Percentiles rank a stretch among this genome's conserved stretches.
These are phyloP conservation scores for Botrytis cinerea DNA, from an alignment of 2,329 filamentous ascomycete species.

Conservation along the genomic window DNA sequence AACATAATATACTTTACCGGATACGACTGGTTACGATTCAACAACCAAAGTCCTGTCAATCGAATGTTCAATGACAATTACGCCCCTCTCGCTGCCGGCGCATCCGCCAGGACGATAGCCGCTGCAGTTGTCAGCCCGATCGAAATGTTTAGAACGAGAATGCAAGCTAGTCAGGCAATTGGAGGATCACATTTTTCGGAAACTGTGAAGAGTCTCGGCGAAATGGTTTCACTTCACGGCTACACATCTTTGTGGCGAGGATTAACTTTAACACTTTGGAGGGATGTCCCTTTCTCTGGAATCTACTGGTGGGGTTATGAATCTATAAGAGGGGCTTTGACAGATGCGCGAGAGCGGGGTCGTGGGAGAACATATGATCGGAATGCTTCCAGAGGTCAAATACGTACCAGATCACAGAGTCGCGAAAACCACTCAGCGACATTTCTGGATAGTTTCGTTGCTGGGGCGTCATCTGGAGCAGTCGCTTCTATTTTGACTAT, in stretches of 20 bases:
- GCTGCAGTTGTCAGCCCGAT: conserved; percentile 85
- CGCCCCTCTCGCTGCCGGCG: conserved; percentile 78
- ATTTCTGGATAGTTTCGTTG: conserved; percentile 85
- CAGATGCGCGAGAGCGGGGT: conserved; percentile 62
- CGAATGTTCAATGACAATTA: conserved; percentile 65
- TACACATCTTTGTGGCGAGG: conserved; percentile 88
- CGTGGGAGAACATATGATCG: conserved; percentile 47
- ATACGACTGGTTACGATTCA: conserved; percentile 89
- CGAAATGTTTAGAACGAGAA: conserved; percentile 89
- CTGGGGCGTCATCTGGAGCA: conserved; percentile 80
- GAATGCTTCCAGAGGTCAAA: conserved; percentile 46
- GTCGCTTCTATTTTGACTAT: conserved; percentile 87
- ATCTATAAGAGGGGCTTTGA: conserved; percentile 70
- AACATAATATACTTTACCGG: conserved; percentile 99
- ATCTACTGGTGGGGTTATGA: conserved; percentile 99
- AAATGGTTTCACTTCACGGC: conserved; percentile 77
- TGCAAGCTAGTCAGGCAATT: conserved; percentile 71
- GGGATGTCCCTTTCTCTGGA: conserved; percentile 94
- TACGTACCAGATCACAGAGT: conserved; percentile 59
- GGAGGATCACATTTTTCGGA: conserved; percentile 72
- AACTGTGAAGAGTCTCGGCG: conserved; percentile 72
- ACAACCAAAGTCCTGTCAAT: conserved; percentile 70
- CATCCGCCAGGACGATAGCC: conserved; percentile 74
- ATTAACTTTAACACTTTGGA: conserved; percentile 87
- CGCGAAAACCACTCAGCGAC: conserved; percentile 73